Conservation (phyloP, 2,329 filamentous ascomycete species). For the Aspergillus arachidicola region DNA sequence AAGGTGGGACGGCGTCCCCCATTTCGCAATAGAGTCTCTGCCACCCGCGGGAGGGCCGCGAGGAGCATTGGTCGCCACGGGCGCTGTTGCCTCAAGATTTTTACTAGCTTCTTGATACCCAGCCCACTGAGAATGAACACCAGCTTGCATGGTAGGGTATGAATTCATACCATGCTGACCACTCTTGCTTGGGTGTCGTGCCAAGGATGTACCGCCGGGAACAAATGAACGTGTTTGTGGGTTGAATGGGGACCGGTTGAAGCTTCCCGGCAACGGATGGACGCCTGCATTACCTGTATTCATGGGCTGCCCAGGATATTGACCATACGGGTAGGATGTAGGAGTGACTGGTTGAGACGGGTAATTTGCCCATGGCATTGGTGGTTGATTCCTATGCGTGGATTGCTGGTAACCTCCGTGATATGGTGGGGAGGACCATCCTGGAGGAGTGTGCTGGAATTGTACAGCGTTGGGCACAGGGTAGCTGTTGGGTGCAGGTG, state of each 20-base stretch:
- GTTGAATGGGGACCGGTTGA: conserved; percentile 84
- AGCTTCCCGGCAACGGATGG: conserved; percentile 83
- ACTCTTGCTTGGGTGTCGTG: conserved; percentile 37
- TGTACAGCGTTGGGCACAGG: conserved; percentile 34
- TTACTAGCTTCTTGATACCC: conserved; percentile 30
- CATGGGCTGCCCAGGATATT: conserved; percentile 66
- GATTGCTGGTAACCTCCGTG: conserved; percentile 35
- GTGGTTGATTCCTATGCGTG: conserved; percentile 42
- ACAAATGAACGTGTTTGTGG: conserved; percentile 93
- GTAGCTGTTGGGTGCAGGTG: conserved; percentile 41
- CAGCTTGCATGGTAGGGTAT: conserved; percentile 27
- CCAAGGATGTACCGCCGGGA: conserved; percentile 56
- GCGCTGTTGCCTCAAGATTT: conserved; percentile 22
- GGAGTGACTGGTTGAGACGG: conserved; percentile 42
- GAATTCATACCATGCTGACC: conserved; percentile 31
- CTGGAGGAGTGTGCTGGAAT: conserved; percentile 33
- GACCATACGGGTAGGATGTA: conserved; percentile 73
- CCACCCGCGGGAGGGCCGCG: conserved; percentile 26
- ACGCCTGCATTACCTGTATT: conserved; percentile 68
- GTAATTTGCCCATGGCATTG: conserved; percentile 43
- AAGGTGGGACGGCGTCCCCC: conserved; percentile 53
- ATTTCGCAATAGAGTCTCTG: conserved; percentile 51
- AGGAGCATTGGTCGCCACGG: conserved; percentile 17
- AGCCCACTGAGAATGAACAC: conserved; percentile 32
- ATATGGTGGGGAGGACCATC: conserved; percentile 39